These are phyloP conservation scores for Puccinia novopanici DNA, from an alignment of 1,284 basidiomycete genomes.

Conservation along the genomic window DNA sequence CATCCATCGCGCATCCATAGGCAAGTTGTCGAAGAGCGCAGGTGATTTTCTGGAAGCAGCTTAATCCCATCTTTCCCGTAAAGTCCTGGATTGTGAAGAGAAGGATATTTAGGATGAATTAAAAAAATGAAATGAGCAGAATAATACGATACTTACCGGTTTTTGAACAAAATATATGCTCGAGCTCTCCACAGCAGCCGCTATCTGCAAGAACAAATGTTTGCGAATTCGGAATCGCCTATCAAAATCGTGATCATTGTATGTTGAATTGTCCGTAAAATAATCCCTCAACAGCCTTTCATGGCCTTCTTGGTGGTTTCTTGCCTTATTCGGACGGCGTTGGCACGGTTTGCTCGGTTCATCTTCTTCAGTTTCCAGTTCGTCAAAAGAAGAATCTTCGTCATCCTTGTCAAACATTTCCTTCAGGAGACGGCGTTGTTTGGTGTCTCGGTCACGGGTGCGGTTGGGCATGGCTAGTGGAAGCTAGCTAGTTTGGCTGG, in stretches of 20 bases:
- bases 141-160: not conserved
- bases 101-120: not conserved
- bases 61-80: not conserved
- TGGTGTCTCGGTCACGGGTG: no score
- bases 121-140: not conserved
- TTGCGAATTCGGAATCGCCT: not conserved
- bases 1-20: conserved; percentile 10
- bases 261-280: not conserved
- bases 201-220: not conserved
- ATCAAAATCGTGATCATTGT: not conserved
- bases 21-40: conserved; percentile 1
- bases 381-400: not conserved
- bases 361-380: not conserved
- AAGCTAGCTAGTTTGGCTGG: conserved; percentile 6
- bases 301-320: not conserved
- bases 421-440: not conserved
- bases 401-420: conserved; percentile 9
- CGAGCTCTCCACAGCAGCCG: not conserved
- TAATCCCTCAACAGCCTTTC: conserved; percentile 15
- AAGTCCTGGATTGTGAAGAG: not conserved
- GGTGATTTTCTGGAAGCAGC: not conserved
- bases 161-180: not conserved
- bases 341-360: not conserved
- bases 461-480: not conserved
- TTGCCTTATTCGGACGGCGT: conserved; percentile 19